These are phyloP conservation scores for Linum trigynum DNA, from an alignment of 345 rosid species.

Conservation along the genomic window DNA sequence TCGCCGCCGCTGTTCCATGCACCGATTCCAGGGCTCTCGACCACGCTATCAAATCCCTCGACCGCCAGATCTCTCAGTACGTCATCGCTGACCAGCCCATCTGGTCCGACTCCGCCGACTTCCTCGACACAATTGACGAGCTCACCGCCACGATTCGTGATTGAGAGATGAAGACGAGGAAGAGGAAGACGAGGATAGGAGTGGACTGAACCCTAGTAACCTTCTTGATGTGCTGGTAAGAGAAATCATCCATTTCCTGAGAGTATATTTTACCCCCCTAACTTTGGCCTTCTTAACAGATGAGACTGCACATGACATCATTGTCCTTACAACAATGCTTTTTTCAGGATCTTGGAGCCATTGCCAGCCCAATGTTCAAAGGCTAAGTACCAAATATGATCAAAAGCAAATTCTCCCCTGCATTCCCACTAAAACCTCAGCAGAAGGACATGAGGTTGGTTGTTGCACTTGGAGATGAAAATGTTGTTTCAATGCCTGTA, in stretches of 20 bases:
- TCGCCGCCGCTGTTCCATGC: slow-evolving; percentile 29
- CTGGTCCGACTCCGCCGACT: slow-evolving; percentile 80
- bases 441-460: slow-evolving; percentile 95
- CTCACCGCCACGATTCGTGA: slow-evolving; percentile 39
- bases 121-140: slow-evolving; percentile 68
- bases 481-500: slow-evolving; percentile 79
- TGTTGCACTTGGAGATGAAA: slow-evolving; percentile 92
- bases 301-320: too few species aligned
- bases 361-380: slow-evolving; percentile 73
- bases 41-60: slow-evolving; percentile 38
- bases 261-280: neutral
- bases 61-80: slow-evolving; percentile 70
- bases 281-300: too few species aligned
- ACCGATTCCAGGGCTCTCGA: slow-evolving; percentile 31
- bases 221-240: slow-evolving; percentile 75
- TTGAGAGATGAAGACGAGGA: too few species aligned
- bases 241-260: slow-evolving; percentile 15
- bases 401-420: slow-evolving; percentile 50
- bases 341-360: slow-evolving; percentile 73
- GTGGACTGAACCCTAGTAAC: slow-evolving; percentile 60
- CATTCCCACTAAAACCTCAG: slow-evolving; percentile 85
- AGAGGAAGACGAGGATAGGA: too few species aligned
- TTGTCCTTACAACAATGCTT: neutral
- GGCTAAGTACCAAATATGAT: slow-evolving; percentile 85
- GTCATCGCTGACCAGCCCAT: slow-evolving; percentile 53